Percentiles rank a stretch among this genome's conserved stretches.
These are phyloP conservation scores for Prunus campanulata DNA, from an alignment of 306 rosid genomes.

Conservation along the genomic window DNA sequence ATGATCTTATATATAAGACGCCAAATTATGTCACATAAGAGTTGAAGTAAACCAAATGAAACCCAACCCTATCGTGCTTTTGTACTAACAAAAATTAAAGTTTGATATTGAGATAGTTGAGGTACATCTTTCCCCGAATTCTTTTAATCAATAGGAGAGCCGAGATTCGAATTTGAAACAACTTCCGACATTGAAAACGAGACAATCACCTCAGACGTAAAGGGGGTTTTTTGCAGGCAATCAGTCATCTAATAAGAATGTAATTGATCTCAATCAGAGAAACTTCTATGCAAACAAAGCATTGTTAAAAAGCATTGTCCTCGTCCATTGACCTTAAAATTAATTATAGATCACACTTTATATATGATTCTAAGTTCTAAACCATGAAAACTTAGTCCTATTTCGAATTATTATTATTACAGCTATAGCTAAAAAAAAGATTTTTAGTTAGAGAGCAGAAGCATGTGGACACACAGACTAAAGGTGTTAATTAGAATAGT, in stretches of 20 bases:
- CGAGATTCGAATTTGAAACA: no score
- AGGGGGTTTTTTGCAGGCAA: not conserved
- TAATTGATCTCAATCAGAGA: slow-evolving; percentile 14
- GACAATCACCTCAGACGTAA: no score
- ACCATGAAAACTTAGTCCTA: not conserved
- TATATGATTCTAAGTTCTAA: not conserved
- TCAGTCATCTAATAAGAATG: not conserved
- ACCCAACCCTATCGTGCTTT: not conserved
- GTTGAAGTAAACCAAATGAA: not conserved
- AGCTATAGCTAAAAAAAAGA: not conserved
- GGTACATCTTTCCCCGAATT: not conserved
- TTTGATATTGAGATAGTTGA: not conserved
- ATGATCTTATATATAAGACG: not conserved
- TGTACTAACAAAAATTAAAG: not conserved
- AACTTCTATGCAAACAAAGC: not conserved
- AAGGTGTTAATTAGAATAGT: slow-evolving; percentile 30
- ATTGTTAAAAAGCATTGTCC: not conserved
- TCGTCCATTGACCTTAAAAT: not conserved
- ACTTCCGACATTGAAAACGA: no score
- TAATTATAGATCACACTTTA: not conserved
- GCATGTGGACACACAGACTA: slow-evolving; percentile 29
- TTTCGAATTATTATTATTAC: not conserved
- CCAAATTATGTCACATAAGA: not conserved
- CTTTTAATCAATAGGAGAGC: not conserved
- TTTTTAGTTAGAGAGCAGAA: not conserved